Evolutionary conservation across 257 asterid genomes (phyloP).

Genomic region (Cinchona pubescens): DNA sequence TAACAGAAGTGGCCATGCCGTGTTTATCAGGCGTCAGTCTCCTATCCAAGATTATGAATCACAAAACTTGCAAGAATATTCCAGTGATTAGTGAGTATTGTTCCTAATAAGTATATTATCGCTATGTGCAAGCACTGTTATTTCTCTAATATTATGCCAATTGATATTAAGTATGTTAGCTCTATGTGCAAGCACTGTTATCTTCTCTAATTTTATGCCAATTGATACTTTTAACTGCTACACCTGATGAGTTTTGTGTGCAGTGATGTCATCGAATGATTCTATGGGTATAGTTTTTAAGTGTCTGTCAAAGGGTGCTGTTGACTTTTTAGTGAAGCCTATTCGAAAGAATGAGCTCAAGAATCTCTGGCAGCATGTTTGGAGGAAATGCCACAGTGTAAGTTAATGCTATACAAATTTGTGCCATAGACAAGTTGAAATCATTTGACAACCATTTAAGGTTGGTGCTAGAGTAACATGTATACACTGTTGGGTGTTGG

Average conservation of each 20-base stretch:
- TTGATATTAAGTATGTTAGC: background rate
- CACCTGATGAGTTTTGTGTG: slow-evolving; percentile 34
- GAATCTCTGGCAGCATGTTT: slow-evolving; percentile 94
- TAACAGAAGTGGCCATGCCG: slow-evolving; percentile 49
- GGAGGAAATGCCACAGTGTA: slow-evolving; percentile 91
- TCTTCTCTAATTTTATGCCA: background rate
- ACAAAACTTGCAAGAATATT: slow-evolving; percentile 42
- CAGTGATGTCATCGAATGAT: slow-evolving; percentile 98
- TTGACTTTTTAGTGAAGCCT: slow-evolving; percentile 90
- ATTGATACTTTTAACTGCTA: slow-evolving; percentile 26
- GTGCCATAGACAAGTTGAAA: background rate
- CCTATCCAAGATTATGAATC: slow-evolving; percentile 43
- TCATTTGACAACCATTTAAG: background rate
- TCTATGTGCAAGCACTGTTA: background rate
- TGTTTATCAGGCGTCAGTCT: slow-evolving; percentile 42
- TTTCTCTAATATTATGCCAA: no score
- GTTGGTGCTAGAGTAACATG: background rate
- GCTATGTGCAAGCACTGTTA: background rate
- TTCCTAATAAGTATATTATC: slow-evolving; percentile 7
- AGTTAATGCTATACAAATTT: slow-evolving; percentile 16
- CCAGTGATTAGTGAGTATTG: slow-evolving; percentile 46
- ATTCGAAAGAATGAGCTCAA: slow-evolving; percentile 91
- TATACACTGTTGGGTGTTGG: background rate
- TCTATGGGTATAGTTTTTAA: slow-evolving; percentile 84
- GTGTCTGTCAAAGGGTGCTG: slow-evolving; percentile 97